Base-by-base conservation (phyloP, 331 rosid species). In the Quercus lobata region DNA sequence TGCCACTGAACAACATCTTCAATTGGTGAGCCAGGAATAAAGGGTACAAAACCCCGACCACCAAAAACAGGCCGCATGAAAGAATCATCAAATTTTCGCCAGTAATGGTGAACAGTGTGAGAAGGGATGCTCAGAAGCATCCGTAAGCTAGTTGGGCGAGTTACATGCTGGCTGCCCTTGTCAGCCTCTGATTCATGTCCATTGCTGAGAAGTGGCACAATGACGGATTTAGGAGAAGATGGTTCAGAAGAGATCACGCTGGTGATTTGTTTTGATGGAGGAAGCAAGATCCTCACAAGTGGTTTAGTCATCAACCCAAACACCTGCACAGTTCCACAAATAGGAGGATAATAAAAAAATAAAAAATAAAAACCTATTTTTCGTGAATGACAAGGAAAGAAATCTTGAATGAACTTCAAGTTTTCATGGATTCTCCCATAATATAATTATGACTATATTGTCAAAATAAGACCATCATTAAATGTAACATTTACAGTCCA, bases 231-330 rank as follows among this genome's bases (percentile, higher is more conserved):
- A 0, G 97, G 98, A 16, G 87, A 80, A 52, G 86, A 84, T 10
- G 97, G 91, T 58, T 92, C 97, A 6, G 98, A 89, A 35, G 87
- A 75, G 1, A 80, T 27, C 82, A 88, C 73, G 72, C 82, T 88
- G 46, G 69, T 29, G 25, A 44, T 72, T 44, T 88, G 82, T 81
- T 85, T 91, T 9, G 93, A 87, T 5, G 82, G 76, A 78, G 98
- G 98, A 61, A 93, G 93, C 89, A 93, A 81, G 69, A 90, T 56
- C 82, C 97, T 91, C 79, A 96, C 93, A 0, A 96, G 94, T 34
- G 98, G 98, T 85, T 96, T 91, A 0, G 97, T 96, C 90, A 96
- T 89, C 88, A 90, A 81, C 55, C 99, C 99, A 83, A 96, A 93
- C 56, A 89, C 94, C 99, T 96, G 92, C 89, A 84, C 78, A 71